These are phyloP conservation scores for Ammopiptanthus mongolicus DNA, from an alignment of 306 rosid genomes.

Conservation along the genomic window DNA sequence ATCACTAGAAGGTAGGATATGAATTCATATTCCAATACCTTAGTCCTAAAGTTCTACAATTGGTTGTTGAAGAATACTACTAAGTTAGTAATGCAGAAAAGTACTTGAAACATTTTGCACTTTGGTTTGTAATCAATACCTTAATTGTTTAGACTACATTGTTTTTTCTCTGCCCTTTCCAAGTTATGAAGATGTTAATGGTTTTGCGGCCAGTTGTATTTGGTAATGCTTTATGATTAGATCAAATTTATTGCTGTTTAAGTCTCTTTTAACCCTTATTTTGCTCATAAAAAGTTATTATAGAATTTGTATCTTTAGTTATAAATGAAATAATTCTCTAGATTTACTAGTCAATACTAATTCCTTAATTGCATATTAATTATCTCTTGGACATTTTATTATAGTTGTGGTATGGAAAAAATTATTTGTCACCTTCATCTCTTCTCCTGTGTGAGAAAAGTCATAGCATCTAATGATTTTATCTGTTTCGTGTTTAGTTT, in stretches of 20 bases:
- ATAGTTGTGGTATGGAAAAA: too few species aligned
- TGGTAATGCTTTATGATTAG: neutral
- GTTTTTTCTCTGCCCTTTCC: neutral
- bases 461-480: neutral
- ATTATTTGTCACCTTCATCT: neutral
- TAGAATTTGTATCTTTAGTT: neutral
- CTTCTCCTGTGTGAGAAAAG: neutral
- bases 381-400: neutral
- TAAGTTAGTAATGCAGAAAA: neutral
- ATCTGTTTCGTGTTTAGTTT: neutral
- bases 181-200: neutral
- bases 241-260: neutral
- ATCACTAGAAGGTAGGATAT: constrained; percentile 85
- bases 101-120: too few species aligned
- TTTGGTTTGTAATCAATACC: too few species aligned
- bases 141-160: too few species aligned
- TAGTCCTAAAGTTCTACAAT: neutral
- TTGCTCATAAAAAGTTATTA: neutral
- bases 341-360: neutral
- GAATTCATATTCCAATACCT: neutral
- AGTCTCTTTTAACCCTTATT: neutral
- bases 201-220: neutral
- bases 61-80: neutral
- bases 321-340: neutral
- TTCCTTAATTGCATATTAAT: neutral